These are phyloP conservation scores for Trichoderma asperellum DNA, from an alignment of 2,329 filamentous ascomycete genomes.

Conservation along the genomic window DNA sequence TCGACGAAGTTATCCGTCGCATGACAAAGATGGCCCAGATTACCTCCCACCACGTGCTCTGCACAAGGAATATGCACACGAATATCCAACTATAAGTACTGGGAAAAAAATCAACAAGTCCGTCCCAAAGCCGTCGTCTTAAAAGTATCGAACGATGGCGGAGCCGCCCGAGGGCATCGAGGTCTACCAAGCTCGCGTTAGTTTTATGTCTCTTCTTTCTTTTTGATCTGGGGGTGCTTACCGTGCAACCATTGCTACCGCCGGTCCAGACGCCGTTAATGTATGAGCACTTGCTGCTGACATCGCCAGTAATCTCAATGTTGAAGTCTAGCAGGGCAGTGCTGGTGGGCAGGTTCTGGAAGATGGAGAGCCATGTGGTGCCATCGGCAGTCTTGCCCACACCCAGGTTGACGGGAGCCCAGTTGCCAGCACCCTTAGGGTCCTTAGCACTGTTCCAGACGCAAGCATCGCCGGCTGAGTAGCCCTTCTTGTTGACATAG, in stretches of 20 bases:
- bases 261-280: constrained; percentile 64
- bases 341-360: constrained; percentile 81
- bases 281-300: constrained; percentile 64
- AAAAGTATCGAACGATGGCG: constrained; percentile 52
- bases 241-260: constrained; percentile 73
- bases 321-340: constrained; percentile 73
- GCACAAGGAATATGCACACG: constrained; percentile 42
- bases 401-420: constrained; percentile 83
- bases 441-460: constrained; percentile 64
- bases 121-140: constrained; percentile 31
- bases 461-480: constrained; percentile 70
- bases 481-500: constrained; percentile 88
- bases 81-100: constrained; percentile 41
- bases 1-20: neutral
- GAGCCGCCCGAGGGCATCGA: constrained; percentile 47
- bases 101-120: constrained; percentile 19
- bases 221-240: constrained; percentile 55
- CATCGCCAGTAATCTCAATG: constrained; percentile 73
- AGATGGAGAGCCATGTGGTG: constrained; percentile 78
- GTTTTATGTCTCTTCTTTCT: neutral
- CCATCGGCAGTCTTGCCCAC: constrained; percentile 69
- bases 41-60: constrained; percentile 28
- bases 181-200: constrained; percentile 44
- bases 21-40: neutral
- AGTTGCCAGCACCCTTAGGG: constrained; percentile 73